Conservation (phyloP, 1,284 basidiomycete species). For the Rhodotorula sp. region DNA sequence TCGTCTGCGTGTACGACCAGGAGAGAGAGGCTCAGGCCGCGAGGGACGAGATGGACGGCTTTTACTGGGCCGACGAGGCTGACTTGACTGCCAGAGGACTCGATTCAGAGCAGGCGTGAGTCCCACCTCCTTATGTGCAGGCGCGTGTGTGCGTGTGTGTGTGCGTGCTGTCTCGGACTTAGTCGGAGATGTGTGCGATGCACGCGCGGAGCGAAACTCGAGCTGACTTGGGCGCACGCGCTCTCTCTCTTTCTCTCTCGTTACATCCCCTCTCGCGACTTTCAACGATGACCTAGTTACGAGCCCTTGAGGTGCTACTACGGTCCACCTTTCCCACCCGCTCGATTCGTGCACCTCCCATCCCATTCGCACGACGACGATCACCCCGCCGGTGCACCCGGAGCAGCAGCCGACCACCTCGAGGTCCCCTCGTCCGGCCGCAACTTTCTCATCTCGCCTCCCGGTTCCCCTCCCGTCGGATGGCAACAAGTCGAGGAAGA, state of each 20-base stretch:
- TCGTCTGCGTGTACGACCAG: constrained; percentile 71
- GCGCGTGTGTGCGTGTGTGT: not conserved
- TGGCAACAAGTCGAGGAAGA: constrained; percentile 93
- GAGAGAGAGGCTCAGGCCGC: constrained; percentile 50
- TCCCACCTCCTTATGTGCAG: not conserved
- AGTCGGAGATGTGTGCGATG: not conserved
- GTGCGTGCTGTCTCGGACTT: too few relatives aligned
- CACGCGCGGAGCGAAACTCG: not conserved
- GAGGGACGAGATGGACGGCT: constrained; percentile 47
- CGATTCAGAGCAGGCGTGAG: not conserved
- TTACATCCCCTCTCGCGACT: constrained; percentile 14
- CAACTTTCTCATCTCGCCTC: constrained; percentile 97
- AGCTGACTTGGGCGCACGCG: constrained; percentile 1
- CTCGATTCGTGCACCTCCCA: constrained; percentile 6
- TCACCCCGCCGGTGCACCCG: not conserved
- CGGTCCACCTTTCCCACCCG: constrained; percentile 63
- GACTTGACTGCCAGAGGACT: constrained; percentile 50
- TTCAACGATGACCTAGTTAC: constrained; percentile 7
- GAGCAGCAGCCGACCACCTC: constrained; percentile 53
- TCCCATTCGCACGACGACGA: not conserved
- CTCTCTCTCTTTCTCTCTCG: constrained; percentile 3
- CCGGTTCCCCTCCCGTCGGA: constrained; percentile 94
- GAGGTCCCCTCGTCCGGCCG: constrained; percentile 75
- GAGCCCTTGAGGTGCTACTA: constrained; percentile 71
- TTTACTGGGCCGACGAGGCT: constrained; percentile 54